These are phyloP conservation scores for Asterochloris erici DNA, from an alignment of 139 green algal genomes.

Conservation along the genomic window DNA sequence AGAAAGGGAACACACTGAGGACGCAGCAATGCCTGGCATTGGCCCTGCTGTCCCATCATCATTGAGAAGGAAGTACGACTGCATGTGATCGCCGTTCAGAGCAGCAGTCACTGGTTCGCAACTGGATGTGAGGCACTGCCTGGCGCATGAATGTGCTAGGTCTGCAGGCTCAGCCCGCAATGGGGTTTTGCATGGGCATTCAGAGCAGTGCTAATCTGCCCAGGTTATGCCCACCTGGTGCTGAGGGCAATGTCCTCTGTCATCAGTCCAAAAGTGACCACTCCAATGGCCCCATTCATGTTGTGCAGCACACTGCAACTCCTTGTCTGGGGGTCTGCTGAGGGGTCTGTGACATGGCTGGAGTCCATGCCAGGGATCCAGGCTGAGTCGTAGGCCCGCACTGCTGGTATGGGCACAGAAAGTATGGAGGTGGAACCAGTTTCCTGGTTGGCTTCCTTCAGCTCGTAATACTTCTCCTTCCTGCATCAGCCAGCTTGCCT, in stretches of 20 bases:
- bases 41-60: not conserved
- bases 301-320: constrained; percentile 4
- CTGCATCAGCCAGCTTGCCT: not conserved
- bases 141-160: not conserved
- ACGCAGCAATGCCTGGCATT: not conserved
- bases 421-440: not conserved
- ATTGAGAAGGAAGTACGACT: not conserved
- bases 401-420: constrained; percentile 9
- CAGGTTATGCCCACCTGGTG: not conserved
- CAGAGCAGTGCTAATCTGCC: too few relatives aligned
- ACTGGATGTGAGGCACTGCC: not conserved
- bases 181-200: too few relatives aligned
- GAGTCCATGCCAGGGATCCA: not conserved
- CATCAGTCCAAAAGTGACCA: not conserved
- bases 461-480: constrained; percentile 3
- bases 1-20: not conserved
- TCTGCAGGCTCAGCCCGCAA: not conserved
- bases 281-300: constrained; percentile 3
- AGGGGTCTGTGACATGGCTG: not conserved
- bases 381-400: constrained; percentile 5
- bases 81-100: not conserved
- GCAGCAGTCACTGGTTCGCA: not conserved
- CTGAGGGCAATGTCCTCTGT: constrained; percentile 2
- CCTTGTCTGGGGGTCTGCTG: not conserved
- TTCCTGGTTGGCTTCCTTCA: constrained; percentile 2